Base-by-base conservation (phyloP, 192 early-diverging fungal genomes). In the Linnemannia hyalina region DNA sequence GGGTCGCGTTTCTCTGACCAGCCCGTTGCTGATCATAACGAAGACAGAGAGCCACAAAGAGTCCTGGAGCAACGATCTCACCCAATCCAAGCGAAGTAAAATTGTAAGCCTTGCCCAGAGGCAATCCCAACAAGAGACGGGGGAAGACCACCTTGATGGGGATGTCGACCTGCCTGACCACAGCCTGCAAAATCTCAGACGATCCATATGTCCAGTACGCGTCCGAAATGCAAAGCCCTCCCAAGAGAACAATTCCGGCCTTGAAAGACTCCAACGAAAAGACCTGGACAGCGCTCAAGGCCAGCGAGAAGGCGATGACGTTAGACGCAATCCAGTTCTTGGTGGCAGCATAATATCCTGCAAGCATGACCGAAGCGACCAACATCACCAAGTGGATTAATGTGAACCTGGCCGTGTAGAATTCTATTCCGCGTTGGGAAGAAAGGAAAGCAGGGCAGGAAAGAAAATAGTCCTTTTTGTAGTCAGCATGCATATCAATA, bases 141-240 rank as follows among this genome's bases (percentile, higher is more conserved):
- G 98, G 97, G 85, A 93, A 97, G 29, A 96, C 83, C 0, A 99
- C 92, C 91, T 98, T 99, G 89, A 99, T 93, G n/a, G 98, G 98
- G 9, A 95, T 94, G 77, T 99, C 98, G 79, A 99, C 94, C 40
- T 93, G 93, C 89, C 95, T 96, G 36, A 96, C 95, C 15, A 99
- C 97, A 22, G 95, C 93, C 1, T 96, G 96, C 97, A 99, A 96
- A 26, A 99, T 96, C 26, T 96, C 94, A 11, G 97, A 95, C 11
- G 97, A 96, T 32, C 95, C 96, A 90, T 97, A 98, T 68, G 96
- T 97, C 98, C 98, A 99, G 81, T 96, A 97, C 65, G 97, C 91
- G 86, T 99, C 98, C 82, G 97, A 98, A 38, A 97, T 79, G 84
- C 97, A 97, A 57, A 99, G 87, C 0, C 95, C 97, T 18, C 89